Base-by-base conservation (phyloP, 148 eudicot species). In the Persicaria maculosa region DNA sequence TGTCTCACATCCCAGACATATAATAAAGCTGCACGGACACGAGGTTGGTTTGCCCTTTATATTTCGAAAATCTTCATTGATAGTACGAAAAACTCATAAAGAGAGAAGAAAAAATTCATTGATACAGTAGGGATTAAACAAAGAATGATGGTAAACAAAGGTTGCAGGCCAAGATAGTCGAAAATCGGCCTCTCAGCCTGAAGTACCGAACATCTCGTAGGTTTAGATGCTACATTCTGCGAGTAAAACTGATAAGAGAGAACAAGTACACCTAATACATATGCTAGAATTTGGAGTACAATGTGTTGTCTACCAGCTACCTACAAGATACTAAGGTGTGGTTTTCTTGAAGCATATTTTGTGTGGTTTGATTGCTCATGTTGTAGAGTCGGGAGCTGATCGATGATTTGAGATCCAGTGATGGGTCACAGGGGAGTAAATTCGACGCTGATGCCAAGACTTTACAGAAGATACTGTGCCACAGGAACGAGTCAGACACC, bases 381-480 rank as follows among this genome's bases (percentile, higher is more conserved):
- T 67, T 80, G 84, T 86, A 94, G 98, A 91, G 97, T 0, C 88
- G 98, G 74, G 98, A 91, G 73, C 77, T 94, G 78, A 87, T 91
- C 4, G 97, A 94, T 19, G 96, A 91, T 87, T 80, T 94, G 81
- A 91, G 76, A 90, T 87, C 91, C 20, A 52, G 16, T 4, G 57
- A 52, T 52, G 5, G 57, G 4, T 2, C 17, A 52, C 16, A 52
- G 15, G n/a, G 5, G 57, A 52, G 17, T 31, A 31, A 31, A 31
- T 31, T 31, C 40, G 40, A 31, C 40, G 40, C 40, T 31, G 40
- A 31, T 31, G 40, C 40, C 40, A 31, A 31, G 40, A 31, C 40
- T 31, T 31, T 31, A 31, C 40, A 31, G 40, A 31, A 31, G 40
- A 31, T 31, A 31, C 40, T 31, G 40, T 31, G 40, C 40, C 40